Evolutionary conservation across 768 basidiomycete species (phyloP).

Genomic region (Pholiota microspora): DNA sequence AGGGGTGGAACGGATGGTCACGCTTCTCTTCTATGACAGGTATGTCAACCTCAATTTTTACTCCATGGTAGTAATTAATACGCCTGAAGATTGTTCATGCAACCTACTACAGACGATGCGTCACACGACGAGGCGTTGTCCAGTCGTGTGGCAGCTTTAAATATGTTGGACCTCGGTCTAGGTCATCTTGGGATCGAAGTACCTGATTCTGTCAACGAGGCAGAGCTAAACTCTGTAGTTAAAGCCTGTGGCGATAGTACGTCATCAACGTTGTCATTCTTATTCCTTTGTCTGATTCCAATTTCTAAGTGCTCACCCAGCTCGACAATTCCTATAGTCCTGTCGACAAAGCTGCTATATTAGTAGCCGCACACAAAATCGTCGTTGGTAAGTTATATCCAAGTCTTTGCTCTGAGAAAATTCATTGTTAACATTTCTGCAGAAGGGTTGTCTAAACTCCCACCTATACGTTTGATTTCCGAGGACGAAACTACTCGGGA

Average conservation of each 20-base stretch:
- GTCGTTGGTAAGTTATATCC: conserved; percentile 67
- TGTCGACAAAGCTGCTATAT: conserved; percentile 71
- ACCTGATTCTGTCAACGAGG: conserved; percentile 38
- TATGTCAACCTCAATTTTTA: conserved; percentile 21
- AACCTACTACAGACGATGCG: conserved; percentile 62
- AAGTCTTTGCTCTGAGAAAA: background rate
- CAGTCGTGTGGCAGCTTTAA: conserved; percentile 86
- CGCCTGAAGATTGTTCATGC: conserved; percentile 67
- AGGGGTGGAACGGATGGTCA: conserved; percentile 68
- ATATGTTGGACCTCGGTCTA: conserved; percentile 84
- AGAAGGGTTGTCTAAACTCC: conserved; percentile 77
- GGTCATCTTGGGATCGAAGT: conserved; percentile 89
- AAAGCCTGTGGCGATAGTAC: conserved; percentile 75
- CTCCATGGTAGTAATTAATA: background rate
- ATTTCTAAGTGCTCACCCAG: conserved; percentile 29
- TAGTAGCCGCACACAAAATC: conserved; percentile 83
- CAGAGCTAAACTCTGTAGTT: conserved; percentile 61
- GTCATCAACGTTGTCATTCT: conserved; percentile 21
- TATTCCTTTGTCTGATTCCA: background rate
- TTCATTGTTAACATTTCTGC: background rate
- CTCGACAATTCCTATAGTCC: conserved; percentile 53
- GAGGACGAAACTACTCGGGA: conserved; percentile 33
- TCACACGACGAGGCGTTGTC: conserved; percentile 90
- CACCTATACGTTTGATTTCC: conserved; percentile 71
- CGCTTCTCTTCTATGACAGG: conserved; percentile 83